Evolutionary conservation across 2,329 filamentous ascomycete species (phyloP).

Genomic region (Pseudogymnoascus sp.): DNA sequence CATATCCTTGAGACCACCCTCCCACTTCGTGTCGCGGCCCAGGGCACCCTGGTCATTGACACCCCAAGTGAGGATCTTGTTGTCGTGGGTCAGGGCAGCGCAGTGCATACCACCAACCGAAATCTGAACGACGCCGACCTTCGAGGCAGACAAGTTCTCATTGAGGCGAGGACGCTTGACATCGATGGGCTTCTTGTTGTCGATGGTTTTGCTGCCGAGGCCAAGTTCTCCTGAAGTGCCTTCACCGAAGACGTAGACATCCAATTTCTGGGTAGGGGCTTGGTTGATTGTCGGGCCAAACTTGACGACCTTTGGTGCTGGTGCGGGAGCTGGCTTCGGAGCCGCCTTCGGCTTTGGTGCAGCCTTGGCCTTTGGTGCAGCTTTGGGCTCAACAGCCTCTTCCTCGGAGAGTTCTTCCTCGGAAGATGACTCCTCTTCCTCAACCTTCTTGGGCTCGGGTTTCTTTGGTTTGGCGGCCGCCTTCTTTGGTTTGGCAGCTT

Average conservation of each 20-base stretch:
- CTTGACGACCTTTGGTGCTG: constrained; percentile 24
- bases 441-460: constrained; percentile 13
- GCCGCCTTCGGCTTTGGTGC: constrained; percentile 13
- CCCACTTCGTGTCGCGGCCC: constrained; percentile 63
- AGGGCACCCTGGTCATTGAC: constrained; percentile 80
- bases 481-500: constrained; percentile 14
- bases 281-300: constrained; percentile 49
- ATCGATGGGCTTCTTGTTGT: constrained; percentile 55
- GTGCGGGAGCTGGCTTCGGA: constrained; percentile 21
- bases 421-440: neutral
- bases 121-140: constrained; percentile 63
- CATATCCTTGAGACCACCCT: constrained; percentile 52
- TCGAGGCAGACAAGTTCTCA: constrained; percentile 45
- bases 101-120: constrained; percentile 78
- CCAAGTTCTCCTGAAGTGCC: constrained; percentile 76
- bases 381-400: constrained; percentile 2
- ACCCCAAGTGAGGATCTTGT: constrained; percentile 78
- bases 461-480: constrained; percentile 13
- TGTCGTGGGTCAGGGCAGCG: constrained; percentile 67
- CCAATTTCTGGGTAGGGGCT: constrained; percentile 53
- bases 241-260: constrained; percentile 75
- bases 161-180: constrained; percentile 69
- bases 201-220: constrained; percentile 58
- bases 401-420: neutral
- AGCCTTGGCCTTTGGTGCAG: constrained; percentile 8